Conservation (phyloP, 1,284 basidiomycete genomes). For the Papiliotrema terrestris region DNA sequence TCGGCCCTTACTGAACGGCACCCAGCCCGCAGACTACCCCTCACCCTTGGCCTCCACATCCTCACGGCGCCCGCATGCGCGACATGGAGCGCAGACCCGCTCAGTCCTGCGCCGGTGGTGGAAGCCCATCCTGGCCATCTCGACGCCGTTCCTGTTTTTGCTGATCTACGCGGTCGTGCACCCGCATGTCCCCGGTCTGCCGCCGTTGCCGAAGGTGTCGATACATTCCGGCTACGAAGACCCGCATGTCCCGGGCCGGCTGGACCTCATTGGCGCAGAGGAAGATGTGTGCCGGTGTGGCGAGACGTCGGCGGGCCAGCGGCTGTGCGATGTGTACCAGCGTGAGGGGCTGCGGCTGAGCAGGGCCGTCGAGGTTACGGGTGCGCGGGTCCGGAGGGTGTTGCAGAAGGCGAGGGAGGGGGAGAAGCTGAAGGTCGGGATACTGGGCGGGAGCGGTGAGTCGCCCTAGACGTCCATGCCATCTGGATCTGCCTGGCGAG, state of each 20-base stretch:
- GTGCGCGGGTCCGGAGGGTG: slow-evolving; percentile 35
- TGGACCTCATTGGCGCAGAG: slow-evolving; percentile 7
- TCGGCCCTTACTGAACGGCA: neutral
- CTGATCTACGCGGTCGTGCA: slow-evolving; percentile 35
- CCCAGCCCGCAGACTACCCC: neutral
- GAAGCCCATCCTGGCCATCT: slow-evolving; percentile 25
- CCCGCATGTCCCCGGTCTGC: slow-evolving; percentile 38
- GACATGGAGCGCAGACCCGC: too few species aligned
- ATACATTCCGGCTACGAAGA: slow-evolving; percentile 7
- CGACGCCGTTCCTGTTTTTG: slow-evolving; percentile 28
- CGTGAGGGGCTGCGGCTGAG: slow-evolving; percentile 27
- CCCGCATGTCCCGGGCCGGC: neutral
- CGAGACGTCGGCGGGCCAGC: slow-evolving; percentile 24
- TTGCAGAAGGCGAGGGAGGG: slow-evolving; percentile 39
- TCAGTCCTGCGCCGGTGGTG: slow-evolving; percentile 11
- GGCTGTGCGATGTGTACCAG: slow-evolving; percentile 40
- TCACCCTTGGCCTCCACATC: neutral
- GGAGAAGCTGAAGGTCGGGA: slow-evolving; percentile 35
- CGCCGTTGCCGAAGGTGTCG: slow-evolving; percentile 34
- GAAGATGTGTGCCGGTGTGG: slow-evolving; percentile 30
- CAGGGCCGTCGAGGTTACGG: slow-evolving; percentile 32
- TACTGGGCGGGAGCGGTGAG: slow-evolving; percentile 47
- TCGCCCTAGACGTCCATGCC: neutral
- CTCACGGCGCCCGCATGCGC: neutral
- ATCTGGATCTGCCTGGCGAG: neutral